Base-by-base conservation (phyloP, 257 asterid species). In the Penstemon newberryi region DNA sequence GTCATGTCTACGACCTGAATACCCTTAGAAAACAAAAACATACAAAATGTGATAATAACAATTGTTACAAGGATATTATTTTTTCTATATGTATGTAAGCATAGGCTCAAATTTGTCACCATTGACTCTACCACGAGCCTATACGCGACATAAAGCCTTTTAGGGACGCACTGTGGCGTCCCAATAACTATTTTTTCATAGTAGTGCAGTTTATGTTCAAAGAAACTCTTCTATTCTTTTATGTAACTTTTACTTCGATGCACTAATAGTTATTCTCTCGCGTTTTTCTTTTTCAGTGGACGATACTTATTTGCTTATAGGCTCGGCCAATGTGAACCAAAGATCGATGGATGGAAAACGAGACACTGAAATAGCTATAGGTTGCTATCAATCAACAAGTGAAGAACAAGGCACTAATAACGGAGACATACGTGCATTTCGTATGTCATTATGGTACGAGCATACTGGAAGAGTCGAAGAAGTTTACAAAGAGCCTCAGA, bases 341-440 rank as follows among this genome's bases (percentile, higher is more conserved):
- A 73, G 98, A 74, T 92, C 98, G 12, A 87, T 92, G 98, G 98
- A 92, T 59, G 98, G 98, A 43, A 71, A 80, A 72, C 84, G 96
- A 18, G 96, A 88, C 83, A 85, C 94, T 4, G 98, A 91, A 73
- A 89, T 91, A 60, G 95, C 95, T 18, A 80, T 91, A 71, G 98
- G 98, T 9, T 89, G 98, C 69, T 85, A 85, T 15, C 96, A 85
- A 60, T 67, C 80, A 4, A 84, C 62, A 52, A 79, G 66, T 7
- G 85, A 62, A 18, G 83, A 76, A 67, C 69, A 65, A n/a, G 68
- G 63, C 70, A 62, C 33, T 7, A 69, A 68, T 43, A 66, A 56
- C 6, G 79, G 79, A 36, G 91, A 75, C 5, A 73, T 92, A 69
- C 84, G 77, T 71, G 83, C 88, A 8, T 92, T 84, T 69, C 94